Evolutionary conservation across 345 rosid species (phyloP), one percentile per base, ranked within the genome.

Genomic region (Gossypium thurberi): DNA sequence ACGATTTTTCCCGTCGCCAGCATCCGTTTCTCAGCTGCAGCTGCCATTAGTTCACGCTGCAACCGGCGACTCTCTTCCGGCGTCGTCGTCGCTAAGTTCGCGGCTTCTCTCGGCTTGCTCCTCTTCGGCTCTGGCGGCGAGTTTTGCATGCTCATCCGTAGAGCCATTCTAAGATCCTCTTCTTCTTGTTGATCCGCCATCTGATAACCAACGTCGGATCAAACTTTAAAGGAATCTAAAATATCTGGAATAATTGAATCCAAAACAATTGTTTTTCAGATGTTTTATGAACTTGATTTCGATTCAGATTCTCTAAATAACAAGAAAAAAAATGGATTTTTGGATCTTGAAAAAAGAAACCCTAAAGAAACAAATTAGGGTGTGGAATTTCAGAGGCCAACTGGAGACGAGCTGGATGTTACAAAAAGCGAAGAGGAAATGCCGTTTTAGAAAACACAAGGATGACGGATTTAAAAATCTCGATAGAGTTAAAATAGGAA

Each of bases 101-200:
- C 73, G 25, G 81, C 84, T 65, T 88, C 94, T 76, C 91, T 79
- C 5, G 97, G 98, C 84, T 87, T 95, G 85, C 98, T 95, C 52
- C 99, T 83, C 80, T 95, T 92, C 44, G 97, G 88, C 84, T 94
- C 98, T n/a, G 98, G 97, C 10, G 87, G 95, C 40, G 88, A 73
- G 86, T 78, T 74, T 75, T 95, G 98, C 97, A 92, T 91, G 79
- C 99, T 95, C 93, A 92, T 88, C 81, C 86, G 78, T 28, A 92
- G 80, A 71, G 99, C 98, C 94, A 88, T 83, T 85, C 82, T 79
- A 76, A 90, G 82, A 74, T 95, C 98, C 79, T 90, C 94, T 43
- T 90, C 98, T 26, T 92, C 98, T 81, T 95, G 82, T 42, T 79
- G 98, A 88, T 92, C 98, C 84, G 94, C 94, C 99, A 95, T 94